phyloP scores from a whole-genome alignment of 805 yeast species.

The Teunomyces lycoperdinae region DNA sequence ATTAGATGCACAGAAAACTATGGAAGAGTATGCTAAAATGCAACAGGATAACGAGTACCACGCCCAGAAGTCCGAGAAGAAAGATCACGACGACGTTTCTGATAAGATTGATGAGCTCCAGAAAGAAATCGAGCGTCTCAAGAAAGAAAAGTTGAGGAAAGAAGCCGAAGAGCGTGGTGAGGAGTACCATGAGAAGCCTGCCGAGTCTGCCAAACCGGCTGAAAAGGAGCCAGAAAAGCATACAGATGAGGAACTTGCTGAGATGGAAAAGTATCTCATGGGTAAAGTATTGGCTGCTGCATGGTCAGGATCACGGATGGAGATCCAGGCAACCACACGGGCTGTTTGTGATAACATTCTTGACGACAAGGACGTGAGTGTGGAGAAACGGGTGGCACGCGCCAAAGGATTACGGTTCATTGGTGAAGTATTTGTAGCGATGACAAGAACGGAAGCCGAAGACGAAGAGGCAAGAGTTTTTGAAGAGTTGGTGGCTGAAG shows the following conservation, averaged over 20 bases:
- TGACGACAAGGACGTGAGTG: constrained; percentile 51
- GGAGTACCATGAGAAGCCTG: constrained; percentile 13
- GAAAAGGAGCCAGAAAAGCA: constrained; percentile 35
- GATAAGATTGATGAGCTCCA: constrained; percentile 14
- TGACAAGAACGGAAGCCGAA: constrained; percentile 63
- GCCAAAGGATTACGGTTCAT: constrained; percentile 61
- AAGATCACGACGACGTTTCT: constrained; percentile 11
- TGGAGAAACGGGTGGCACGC: constrained; percentile 49
- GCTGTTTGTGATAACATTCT: constrained; percentile 67
- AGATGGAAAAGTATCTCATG: constrained; percentile 68
- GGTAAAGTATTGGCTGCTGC: constrained; percentile 83
- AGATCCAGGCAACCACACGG: constrained; percentile 69
- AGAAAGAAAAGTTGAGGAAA: constrained; percentile 9
- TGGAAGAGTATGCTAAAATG: constrained; percentile 68
- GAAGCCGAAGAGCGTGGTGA: constrained; percentile 17
- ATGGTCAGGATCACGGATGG: constrained; percentile 80
- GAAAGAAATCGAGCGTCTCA: constrained; percentile 15
- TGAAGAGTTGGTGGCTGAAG: constrained; percentile 62
- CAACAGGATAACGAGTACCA: constrained; percentile 54
- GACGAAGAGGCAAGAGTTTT: constrained; percentile 76
- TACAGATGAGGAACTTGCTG: constrained; percentile 61
- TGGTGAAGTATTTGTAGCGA: constrained; percentile 60
- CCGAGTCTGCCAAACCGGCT: constrained; percentile 5
- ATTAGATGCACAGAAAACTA: constrained; percentile 72
- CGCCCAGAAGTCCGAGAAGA: constrained; percentile 24